These are phyloP conservation scores for Fusarium concolor DNA, from an alignment of 2,329 filamentous ascomycete genomes.

Conservation along the genomic window DNA sequence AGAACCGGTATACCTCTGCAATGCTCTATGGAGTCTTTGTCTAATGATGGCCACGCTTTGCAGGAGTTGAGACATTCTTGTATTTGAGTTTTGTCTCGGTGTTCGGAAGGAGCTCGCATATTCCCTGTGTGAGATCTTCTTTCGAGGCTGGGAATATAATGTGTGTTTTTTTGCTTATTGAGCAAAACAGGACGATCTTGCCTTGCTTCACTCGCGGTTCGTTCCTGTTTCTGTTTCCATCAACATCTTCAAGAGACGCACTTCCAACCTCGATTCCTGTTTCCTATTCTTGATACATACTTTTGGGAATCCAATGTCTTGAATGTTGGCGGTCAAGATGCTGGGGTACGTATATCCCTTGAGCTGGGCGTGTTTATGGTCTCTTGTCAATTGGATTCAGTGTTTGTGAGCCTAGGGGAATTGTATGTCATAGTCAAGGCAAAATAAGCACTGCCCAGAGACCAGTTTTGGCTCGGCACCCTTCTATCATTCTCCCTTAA, in stretches of 20 bases:
- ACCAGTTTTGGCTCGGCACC: conserved; percentile 55
- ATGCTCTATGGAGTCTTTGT: conserved; percentile 49
- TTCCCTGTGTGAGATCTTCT: conserved; percentile 44
- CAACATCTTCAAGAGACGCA: conserved; percentile 36
- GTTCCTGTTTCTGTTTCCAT: conserved; percentile 31
- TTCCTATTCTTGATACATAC: conserved; percentile 38
- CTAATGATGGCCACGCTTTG: conserved; percentile 49
- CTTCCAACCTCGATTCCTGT: conserved; percentile 40
- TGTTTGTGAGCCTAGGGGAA: conserved; percentile 44
- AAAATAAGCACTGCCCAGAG: conserved; percentile 51
- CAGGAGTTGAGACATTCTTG: conserved; percentile 47
- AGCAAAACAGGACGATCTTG: conserved; percentile 45
- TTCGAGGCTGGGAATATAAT: conserved; percentile 50
- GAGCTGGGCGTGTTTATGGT: conserved; percentile 55
- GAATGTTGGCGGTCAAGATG: conserved; percentile 4
- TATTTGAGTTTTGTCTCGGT: conserved; percentile 46
- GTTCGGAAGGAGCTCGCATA: conserved; percentile 45
- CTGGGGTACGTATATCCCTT: conserved; percentile 9
- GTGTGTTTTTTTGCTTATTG: conserved; percentile 43
- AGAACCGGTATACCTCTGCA: conserved; percentile 49
- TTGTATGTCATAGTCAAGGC: conserved; percentile 45
- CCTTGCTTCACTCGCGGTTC: conserved; percentile 43
- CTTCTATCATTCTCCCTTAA: conserved; percentile 1
- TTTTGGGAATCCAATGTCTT: conserved; percentile 7
- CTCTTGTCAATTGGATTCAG: conserved; percentile 46